Evolutionary conservation across 371 early-diverging fungal genomes (phyloP).

Genomic region (Rhizopus microsporus): DNA sequence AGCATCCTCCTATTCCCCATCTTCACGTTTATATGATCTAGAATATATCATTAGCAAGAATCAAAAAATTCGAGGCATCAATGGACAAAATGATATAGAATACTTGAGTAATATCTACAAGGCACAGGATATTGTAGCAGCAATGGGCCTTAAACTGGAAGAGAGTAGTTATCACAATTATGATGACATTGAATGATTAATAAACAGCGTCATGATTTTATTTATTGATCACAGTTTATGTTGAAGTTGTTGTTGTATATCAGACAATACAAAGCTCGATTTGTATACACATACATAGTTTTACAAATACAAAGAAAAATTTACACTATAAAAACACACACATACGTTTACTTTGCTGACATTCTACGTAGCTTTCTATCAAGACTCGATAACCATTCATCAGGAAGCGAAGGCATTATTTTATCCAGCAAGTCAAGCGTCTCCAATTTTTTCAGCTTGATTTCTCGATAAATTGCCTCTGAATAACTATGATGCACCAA

Average conservation of each 20-base stretch:
- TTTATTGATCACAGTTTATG: too few relatives aligned
- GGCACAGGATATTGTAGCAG: not conserved
- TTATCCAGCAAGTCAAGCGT: constrained; percentile 18
- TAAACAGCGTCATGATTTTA: too few relatives aligned
- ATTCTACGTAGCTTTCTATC: constrained; percentile 11
- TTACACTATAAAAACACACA: too few relatives aligned
- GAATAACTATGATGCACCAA: constrained; percentile 7
- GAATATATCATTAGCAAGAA: constrained; percentile 33
- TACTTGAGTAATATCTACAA: not conserved
- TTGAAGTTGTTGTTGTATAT: too few relatives aligned
- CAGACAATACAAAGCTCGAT: too few relatives aligned
- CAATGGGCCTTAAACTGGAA: not conserved
- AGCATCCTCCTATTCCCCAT: constrained; percentile 29
- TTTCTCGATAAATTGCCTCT: constrained; percentile 23
- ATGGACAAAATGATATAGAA: constrained; percentile 2
- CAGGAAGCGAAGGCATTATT: constrained; percentile 21
- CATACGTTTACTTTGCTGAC: too few relatives aligned
- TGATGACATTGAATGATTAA: not conserved
- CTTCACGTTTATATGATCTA: constrained; percentile 37
- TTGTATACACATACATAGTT: too few relatives aligned
- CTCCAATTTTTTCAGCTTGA: constrained; percentile 26
- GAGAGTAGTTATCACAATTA: not conserved
- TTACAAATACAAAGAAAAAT: too few relatives aligned
- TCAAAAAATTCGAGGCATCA: constrained; percentile 19
- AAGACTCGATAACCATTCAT: constrained; percentile 26